These are phyloP conservation scores for Rossbeevera mucosa DNA, from an alignment of 768 basidiomycete genomes.

Conservation along the genomic window DNA sequence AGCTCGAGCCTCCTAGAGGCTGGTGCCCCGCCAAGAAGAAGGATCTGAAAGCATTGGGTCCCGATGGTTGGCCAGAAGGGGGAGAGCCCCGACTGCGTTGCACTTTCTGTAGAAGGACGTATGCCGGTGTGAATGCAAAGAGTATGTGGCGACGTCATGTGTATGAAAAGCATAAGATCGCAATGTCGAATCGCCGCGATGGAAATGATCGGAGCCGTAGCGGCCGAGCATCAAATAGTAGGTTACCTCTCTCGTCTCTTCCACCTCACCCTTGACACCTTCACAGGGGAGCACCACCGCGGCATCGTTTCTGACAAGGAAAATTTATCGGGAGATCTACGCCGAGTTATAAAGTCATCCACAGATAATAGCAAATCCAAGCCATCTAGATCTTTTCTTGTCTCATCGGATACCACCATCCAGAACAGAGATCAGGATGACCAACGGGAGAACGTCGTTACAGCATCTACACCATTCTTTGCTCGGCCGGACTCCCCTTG, in stretches of 20 bases:
- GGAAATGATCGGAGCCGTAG: constrained; percentile 55
- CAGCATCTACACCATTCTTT: constrained; percentile 22
- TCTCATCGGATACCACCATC: constrained; percentile 11
- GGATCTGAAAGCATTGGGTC: constrained; percentile 62
- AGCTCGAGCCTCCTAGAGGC: constrained; percentile 77
- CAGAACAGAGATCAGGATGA: constrained; percentile 11
- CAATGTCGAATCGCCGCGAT: constrained; percentile 83
- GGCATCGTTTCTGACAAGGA: constrained; percentile 32
- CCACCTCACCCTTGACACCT: constrained; percentile 19
- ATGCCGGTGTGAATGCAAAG: constrained; percentile 84
- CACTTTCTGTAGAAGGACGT: constrained; percentile 79
- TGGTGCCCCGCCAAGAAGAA: constrained; percentile 88
- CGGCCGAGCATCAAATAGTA: constrained; percentile 63
- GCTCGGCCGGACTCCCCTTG: constrained; percentile 25
- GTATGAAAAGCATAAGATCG: constrained; percentile 86
- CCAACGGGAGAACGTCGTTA: constrained; percentile 10
- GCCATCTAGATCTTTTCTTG: constrained; percentile 20
- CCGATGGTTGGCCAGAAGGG: constrained; percentile 74
- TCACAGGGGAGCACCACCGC: constrained; percentile 62
- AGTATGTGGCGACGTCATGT: constrained; percentile 91
- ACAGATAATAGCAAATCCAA: constrained; percentile 19
- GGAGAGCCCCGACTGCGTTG: constrained; percentile 77
- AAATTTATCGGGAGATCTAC: constrained; percentile 30
- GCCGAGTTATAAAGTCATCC: constrained; percentile 25
- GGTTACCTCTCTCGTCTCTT: constrained; percentile 25